These are phyloP conservation scores for Aspergillus floridensis DNA, from an alignment of 2,329 filamentous ascomycete genomes.

Conservation along the genomic window DNA sequence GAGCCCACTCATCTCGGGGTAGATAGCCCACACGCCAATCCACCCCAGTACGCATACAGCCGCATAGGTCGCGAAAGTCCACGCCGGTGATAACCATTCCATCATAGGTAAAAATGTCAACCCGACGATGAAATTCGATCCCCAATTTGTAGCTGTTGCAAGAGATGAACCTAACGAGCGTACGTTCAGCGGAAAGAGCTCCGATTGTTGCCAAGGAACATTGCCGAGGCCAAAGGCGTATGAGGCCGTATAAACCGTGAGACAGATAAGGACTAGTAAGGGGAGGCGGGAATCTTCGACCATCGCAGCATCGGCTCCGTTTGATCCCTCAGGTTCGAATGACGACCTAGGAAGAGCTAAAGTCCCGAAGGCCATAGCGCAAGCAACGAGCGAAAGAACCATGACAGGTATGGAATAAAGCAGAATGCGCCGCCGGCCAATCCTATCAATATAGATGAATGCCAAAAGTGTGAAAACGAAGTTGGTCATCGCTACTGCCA, in stretches of 20 bases:
- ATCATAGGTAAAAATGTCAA: constrained; percentile 87
- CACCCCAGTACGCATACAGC: constrained; percentile 66
- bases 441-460: constrained; percentile 71
- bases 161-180: constrained; percentile 62
- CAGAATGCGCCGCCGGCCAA: constrained; percentile 76
- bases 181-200: constrained; percentile 72
- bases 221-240: constrained; percentile 88
- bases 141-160: constrained; percentile 78
- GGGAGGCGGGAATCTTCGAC: constrained; percentile 31
- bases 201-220: constrained; percentile 94
- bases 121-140: constrained; percentile 79
- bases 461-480: constrained; percentile 76
- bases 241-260: constrained; percentile 78
- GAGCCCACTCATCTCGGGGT: constrained; percentile 82
- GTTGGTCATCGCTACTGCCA: constrained; percentile 79
- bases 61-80: constrained; percentile 81
- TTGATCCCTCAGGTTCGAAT: constrained; percentile 20
- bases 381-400: constrained; percentile 68
- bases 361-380: constrained; percentile 69
- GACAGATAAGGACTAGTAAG: constrained; percentile 65
- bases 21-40: constrained; percentile 67
- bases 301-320: constrained; percentile 20
- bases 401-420: constrained; percentile 83
- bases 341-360: constrained; percentile 48
- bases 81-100: constrained; percentile 67